A percentile compares a stretch with the other conserved stretches of the same genome.
Evolutionary conservation across 2,329 filamentous ascomycete species (phyloP).

Genomic region (Phaeosphaeriaceae sp.): DNA sequence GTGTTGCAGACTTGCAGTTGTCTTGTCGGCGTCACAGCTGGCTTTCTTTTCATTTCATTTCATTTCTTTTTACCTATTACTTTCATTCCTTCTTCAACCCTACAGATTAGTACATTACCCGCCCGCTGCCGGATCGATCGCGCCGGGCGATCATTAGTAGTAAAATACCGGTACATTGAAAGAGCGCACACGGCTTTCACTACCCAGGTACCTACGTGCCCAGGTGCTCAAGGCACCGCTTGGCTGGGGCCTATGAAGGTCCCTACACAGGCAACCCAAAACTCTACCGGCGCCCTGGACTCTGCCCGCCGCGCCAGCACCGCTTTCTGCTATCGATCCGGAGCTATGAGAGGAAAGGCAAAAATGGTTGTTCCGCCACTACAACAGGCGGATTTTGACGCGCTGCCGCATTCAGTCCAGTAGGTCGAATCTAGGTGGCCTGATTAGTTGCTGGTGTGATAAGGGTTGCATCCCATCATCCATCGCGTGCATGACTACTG

Average conservation of each 20-base stretch:
- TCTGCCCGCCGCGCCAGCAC: too few relatives aligned
- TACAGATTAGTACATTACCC: not conserved
- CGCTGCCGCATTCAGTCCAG: constrained; percentile 53
- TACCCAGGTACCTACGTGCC: too few relatives aligned
- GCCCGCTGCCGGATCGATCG: constrained; percentile 9
- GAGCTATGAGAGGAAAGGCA: constrained; percentile 37
- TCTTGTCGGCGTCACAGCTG: not conserved
- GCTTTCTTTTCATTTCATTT: constrained; percentile 10
- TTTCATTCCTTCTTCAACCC: constrained; percentile 12
- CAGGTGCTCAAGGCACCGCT: too few relatives aligned
- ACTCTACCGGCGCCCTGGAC: too few relatives aligned
- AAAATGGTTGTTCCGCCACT: constrained; percentile 31
- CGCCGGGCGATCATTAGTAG: constrained; percentile 15
- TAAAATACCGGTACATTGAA: too few relatives aligned
- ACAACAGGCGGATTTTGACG: constrained; percentile 50
- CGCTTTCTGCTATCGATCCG: constrained; percentile 13
- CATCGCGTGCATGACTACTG: constrained; percentile 35
- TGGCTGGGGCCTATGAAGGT: not conserved
- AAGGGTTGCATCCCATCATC: constrained; percentile 27
- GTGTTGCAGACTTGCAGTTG: not conserved
- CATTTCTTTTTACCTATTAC: not conserved
- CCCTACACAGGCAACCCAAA: not conserved
- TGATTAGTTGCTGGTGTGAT: constrained; percentile 26
- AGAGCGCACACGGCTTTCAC: constrained; percentile 3
- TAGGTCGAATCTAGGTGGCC: constrained; percentile 35